Evolutionary conservation across 2,329 filamentous ascomycete species (phyloP).

Genomic region (Thermothelomyces thermophilus): DNA sequence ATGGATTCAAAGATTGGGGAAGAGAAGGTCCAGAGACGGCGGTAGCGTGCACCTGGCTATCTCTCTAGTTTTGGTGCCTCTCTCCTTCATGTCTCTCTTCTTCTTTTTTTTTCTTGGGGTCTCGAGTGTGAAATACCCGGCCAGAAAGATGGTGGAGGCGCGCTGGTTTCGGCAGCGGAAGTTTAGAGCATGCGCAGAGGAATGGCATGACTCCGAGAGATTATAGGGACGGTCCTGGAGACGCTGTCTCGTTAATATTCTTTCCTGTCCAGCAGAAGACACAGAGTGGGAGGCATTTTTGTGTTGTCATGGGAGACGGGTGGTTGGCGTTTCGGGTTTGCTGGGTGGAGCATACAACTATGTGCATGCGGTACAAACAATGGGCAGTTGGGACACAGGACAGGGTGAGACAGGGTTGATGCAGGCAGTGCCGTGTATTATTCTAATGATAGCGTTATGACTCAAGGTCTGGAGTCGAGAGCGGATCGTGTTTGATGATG

Average conservation of each 20-base stretch:
- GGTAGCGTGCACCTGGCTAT: too few relatives aligned
- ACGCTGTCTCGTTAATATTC: background rate
- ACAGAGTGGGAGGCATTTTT: slow-evolving; percentile 1
- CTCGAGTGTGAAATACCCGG: slow-evolving; percentile 5
- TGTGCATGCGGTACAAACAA: background rate
- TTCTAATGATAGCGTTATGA: background rate
- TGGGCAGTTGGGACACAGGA: background rate
- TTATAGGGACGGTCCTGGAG: background rate
- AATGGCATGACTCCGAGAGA: background rate
- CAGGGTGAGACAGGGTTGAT: background rate
- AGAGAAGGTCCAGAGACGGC: too few relatives aligned
- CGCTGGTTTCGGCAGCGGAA: background rate
- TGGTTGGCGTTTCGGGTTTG: slow-evolving; percentile 1
- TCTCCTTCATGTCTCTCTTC: background rate
- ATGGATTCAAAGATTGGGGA: background rate
- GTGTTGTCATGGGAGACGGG: background rate
- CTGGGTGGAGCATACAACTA: background rate
- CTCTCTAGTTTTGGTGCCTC: too few relatives aligned
- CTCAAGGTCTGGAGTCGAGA: background rate
- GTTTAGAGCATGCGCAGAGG: background rate
- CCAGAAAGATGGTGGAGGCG: background rate
- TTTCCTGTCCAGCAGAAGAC: too few relatives aligned
- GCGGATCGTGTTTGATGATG: too few relatives aligned
- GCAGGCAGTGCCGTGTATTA: background rate
- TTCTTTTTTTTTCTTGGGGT: background rate